phyloP scores from a whole-genome alignment of 2,329 filamentous ascomycete genomes.

The Penicillium oxalicum region DNA sequence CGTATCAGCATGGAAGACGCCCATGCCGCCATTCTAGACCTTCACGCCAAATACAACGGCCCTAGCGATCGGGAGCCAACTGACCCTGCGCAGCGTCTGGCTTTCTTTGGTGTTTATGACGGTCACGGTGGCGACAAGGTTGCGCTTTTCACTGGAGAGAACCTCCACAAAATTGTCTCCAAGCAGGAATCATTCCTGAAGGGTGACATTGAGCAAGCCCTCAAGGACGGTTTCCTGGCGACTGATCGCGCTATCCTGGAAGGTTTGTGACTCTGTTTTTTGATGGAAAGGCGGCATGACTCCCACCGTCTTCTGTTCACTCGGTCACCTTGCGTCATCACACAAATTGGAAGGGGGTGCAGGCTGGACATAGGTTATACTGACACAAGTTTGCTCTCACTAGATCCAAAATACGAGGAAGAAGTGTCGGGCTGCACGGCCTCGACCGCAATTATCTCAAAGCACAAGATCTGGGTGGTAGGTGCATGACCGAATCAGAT shows the following conservation, averaged over 20 bases:
- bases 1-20: conserved; percentile 99
- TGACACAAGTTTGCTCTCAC: conserved; percentile 10
- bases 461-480: conserved; percentile 92
- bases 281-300: not conserved
- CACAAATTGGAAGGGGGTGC: no score
- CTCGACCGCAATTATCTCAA: conserved; percentile 80
- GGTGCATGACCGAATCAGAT: conserved; percentile 38
- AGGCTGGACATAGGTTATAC: no score
- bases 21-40: conserved; percentile 82
- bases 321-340: no score
- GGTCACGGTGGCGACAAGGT: conserved; percentile 97
- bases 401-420: conserved; percentile 94
- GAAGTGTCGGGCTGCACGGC: conserved; percentile 98
- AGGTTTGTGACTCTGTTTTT: conserved; percentile 53
- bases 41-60: conserved; percentile 56
- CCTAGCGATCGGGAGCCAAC: conserved; percentile 52
- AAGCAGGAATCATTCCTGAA: conserved; percentile 92
- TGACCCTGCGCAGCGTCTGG: conserved; percentile 65
- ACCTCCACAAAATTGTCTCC: conserved; percentile 88
- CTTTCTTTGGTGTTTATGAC: conserved; percentile 97
- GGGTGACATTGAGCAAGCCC: conserved; percentile 86
- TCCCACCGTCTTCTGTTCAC: no score
- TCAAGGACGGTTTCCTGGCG: conserved; percentile 95
- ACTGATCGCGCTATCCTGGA: conserved; percentile 93
- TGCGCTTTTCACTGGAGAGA: conserved; percentile 82